Evolutionary conservation across 192 early-diverging fungal species (phyloP).

Genomic region (Gryganskiella cystojenkinii): DNA sequence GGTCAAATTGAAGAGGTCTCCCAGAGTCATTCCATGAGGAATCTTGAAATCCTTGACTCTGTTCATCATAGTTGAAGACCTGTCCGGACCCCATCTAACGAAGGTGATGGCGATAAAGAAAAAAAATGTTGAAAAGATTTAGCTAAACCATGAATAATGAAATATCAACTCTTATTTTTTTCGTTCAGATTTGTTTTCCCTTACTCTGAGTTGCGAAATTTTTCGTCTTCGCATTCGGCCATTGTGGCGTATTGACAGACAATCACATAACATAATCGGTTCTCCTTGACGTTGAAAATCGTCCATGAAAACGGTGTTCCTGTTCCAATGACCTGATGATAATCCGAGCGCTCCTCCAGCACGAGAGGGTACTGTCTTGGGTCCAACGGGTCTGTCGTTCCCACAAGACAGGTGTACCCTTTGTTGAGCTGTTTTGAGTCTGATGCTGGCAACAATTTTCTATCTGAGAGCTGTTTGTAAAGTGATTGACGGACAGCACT

Average conservation of each 20-base stretch:
- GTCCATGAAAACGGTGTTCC: not conserved
- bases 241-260: not conserved
- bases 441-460: not conserved
- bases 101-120: no score
- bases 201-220: no score
- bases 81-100: no score
- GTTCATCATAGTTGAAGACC: no score
- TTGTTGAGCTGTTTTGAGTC: constrained; percentile 3
- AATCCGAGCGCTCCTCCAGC: not conserved
- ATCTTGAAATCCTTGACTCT: no score
- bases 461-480: not conserved
- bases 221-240: not conserved
- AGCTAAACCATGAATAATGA: no score
- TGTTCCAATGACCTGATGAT: not conserved
- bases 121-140: no score
- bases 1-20: no score
- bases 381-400: not conserved
- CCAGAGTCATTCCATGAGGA: no score
- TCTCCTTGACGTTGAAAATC: not conserved
- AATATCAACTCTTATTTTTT: no score
- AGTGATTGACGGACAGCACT: not conserved
- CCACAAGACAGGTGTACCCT: not conserved
- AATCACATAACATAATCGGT: not conserved
- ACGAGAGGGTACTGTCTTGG: not conserved
- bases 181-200: no score